Evolutionary conservation across 495 filamentous ascomycete species (phyloP), one percentile per base, ranked within the genome.

Genomic region (Neurospora sp.): DNA sequence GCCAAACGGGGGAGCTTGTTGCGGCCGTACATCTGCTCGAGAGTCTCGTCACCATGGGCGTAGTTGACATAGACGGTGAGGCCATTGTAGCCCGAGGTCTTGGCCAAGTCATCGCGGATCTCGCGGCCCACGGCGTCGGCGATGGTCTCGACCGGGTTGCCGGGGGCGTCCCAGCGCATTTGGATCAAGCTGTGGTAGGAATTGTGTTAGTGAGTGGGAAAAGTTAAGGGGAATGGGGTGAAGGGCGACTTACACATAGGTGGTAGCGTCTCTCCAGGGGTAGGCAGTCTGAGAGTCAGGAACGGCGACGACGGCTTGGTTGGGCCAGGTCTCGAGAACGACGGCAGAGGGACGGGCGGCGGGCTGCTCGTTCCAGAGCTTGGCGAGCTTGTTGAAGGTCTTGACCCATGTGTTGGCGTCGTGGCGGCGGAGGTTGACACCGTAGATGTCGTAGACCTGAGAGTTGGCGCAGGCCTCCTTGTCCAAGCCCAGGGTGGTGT

Each of bases 41-140:
- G 69, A 3, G 61, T 73, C 73, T 85, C 83, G 72, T 85, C 80
- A 5, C 83, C 81, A 53, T 80, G 75, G 6, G 78, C 79, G 70
- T 81, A 84, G 69, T 75, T 81, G 27, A 83, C 73, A 39, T 82
- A 83, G 9, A 75, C 65, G 8, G 75, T 45, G 5, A 81, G 69
- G n/a, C 71, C 70, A 1, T 68, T 38, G 69, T 77, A 81, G 0
- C 82, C 81, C 0, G 53, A 65, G 12, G 53, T 65, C 27, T 35
- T 65, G 53, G 53, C 53, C 3, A 35, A 65, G 27, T 65, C 53
- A 3, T 35, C 27, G 14, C 53, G 27, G 27, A 65, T 27, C 53
- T 65, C 53, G 27, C 53, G 53, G 14, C 53, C 53, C 53, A 65
- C 31, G 5, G 53, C 53, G 27, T 65, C 53, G 7, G 53, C 53